A percentile compares a stretch with the other conserved stretches of the same genome.
Evolutionary conservation across 441 rosid species (phyloP).

Genomic region (Viola pubescens): DNA sequence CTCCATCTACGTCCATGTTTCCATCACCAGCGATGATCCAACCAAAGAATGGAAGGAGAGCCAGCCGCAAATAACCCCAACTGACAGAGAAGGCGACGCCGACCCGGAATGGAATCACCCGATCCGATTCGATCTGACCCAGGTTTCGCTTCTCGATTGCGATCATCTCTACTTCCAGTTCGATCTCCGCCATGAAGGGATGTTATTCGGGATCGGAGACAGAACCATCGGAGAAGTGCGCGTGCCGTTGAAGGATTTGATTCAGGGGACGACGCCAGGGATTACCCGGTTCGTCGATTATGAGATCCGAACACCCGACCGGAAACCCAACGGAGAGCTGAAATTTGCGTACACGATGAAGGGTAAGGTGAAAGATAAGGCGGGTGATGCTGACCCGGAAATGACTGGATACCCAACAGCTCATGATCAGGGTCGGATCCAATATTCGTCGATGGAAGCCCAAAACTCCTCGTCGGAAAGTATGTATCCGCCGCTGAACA

Average conservation of each 20-base stretch:
- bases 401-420: conserved; percentile 27
- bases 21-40: conserved; percentile 27
- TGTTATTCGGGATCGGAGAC: conserved; percentile 36
- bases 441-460: neutral
- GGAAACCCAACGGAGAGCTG: conserved; percentile 44
- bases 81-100: conserved; percentile 44
- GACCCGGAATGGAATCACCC: conserved; percentile 55
- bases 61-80: conserved; percentile 33
- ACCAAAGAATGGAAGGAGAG: conserved; percentile 17
- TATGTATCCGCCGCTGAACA: conserved; percentile 21
- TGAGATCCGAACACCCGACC: conserved; percentile 38
- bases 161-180: conserved; percentile 31
- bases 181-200: conserved; percentile 43
- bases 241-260: conserved; percentile 36
- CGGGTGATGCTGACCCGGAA: neutral
- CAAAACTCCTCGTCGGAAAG: conserved; percentile 3
- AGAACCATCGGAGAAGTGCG: conserved; percentile 50
- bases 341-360: conserved; percentile 38
- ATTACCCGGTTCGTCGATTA: conserved; percentile 36
- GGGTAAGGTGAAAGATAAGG: neutral
- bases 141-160: conserved; percentile 15
- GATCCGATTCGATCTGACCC: conserved; percentile 33
- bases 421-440: conserved; percentile 17
- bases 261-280: conserved; percentile 30
- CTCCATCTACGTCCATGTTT: conserved; percentile 32